Base-by-base conservation (phyloP, 805 yeast species). In the Zygosaccharomyces rouxii region DNA sequence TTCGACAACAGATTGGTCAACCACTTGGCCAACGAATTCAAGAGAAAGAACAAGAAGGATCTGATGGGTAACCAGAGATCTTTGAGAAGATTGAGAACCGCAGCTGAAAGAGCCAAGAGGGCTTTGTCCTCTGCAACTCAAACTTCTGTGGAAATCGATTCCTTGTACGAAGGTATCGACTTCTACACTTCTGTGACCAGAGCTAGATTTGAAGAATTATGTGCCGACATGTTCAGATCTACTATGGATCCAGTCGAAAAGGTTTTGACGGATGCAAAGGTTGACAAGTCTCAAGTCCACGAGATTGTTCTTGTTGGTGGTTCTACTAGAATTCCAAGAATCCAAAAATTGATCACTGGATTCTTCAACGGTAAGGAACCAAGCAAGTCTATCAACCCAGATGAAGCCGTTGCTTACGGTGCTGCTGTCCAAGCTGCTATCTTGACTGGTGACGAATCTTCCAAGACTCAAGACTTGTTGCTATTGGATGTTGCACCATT, bases 381-480 rank as follows among this genome's bases (percentile, higher is more conserved):
- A 74, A 88, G 88, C 80, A 86, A 83, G 77, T 87, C 96, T 47
- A 89, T 89, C 74, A 89, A 89, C 82, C 97, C 97, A 62, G 97
- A 89, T 79, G 97, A 89, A 78, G 97, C 97, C 67, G 97, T 89
- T 73, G 97, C 97, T 67, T 89, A 89, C 77, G 97, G 97, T 84
- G 97, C 97, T 62, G 97, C 97, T 55, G 97, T 89, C 60, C 97
- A 89, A 79, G 97, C 96, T 60, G 97, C 97, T 60, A 89, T 89
- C 69, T 81, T 89, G 70, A 82, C 96, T 53, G 97, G 97, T 77
- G 97, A 89, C 75, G 84, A 92, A 61, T 89, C 97, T 37, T 83
- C 96, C 54, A 89, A 89, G 85, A 90, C 97, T 54, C 96, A 89
- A 78, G 97, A 89, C 72, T 78, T 89, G 72, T 78, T 92, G 70